Base-by-base conservation (phyloP, 306 rosid species). In the Rubus parviflorus region DNA sequence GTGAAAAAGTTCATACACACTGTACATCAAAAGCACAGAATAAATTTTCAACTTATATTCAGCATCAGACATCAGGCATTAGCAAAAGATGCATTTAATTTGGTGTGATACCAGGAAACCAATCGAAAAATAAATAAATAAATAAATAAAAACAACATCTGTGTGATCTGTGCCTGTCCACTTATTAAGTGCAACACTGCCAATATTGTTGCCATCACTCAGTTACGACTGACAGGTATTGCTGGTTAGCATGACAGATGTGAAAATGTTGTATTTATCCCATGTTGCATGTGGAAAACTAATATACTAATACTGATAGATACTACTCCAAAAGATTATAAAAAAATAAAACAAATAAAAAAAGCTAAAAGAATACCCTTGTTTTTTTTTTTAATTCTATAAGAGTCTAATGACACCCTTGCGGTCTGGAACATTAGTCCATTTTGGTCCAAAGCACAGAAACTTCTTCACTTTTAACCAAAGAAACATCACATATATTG, bases 31-130 rank as follows among this genome's bases (percentile, higher is more conserved):
- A 25, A 48, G 57, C 22, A 69, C 40, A 70, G 25, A 49, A 35
- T 7, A 48, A 48, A 16, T 16, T 17, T 15, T 47, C 43, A 70
- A 30, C 22, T 47, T 48, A 25, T 2, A 30, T 38, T 51, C 30
- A 49, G 12, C 1, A 0, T 52, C 46, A 49, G 19, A 37, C 6
- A 35, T 6, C 51, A 35, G 17, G 0, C 10, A 71, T 19, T 6
- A 37, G 9, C 61, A 71, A 49, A 23, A 71, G 12, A 51, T n/a
- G 75, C 47, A 71, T 71, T 70, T 38, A 38, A 71, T 52, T 17
- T 35, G 58, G 58, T 52, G 22, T 15, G 0, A 17, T 52, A 52
- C 58, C 58, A 52, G 58, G 20, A 52, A 17, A 16, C 4, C 22
- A 52, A 52, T 17, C 2, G 58, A 17, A 22, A 17, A 2, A 52